phyloP scores from a whole-genome alignment of 1,139 yeast species.

The Sugiyamaella castrensis region DNA sequence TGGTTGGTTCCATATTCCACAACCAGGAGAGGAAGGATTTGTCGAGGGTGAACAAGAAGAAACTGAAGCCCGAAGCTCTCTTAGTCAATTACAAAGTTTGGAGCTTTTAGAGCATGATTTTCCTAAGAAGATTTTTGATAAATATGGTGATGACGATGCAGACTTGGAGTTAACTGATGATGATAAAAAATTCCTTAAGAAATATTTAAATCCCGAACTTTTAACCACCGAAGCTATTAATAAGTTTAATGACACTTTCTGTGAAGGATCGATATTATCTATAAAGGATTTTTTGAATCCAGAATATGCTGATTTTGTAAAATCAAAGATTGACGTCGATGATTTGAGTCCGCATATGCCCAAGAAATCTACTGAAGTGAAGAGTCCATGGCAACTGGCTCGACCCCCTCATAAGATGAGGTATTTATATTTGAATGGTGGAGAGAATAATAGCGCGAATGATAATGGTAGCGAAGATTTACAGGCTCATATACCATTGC shows the following conservation, averaged over 20 bases:
- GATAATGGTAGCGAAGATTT: slow-evolving; percentile 25
- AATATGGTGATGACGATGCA: slow-evolving; percentile 19
- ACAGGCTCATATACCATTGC: slow-evolving; percentile 37
- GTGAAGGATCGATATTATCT: slow-evolving; percentile 68
- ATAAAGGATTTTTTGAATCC: slow-evolving; percentile 59
- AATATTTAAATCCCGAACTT: slow-evolving; percentile 56
- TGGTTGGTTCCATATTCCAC: slow-evolving; percentile 99
- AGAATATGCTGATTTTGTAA: slow-evolving; percentile 50
- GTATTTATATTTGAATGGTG: slow-evolving; percentile 56
- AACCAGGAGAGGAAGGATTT: slow-evolving; percentile 82
- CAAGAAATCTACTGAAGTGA: slow-evolving; percentile 51
- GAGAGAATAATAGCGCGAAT: slow-evolving; percentile 23
- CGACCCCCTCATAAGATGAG: slow-evolving; percentile 94
- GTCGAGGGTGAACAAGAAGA: slow-evolving; percentile 71
- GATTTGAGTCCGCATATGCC: slow-evolving; percentile 58
- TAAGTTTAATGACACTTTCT: slow-evolving; percentile 51
- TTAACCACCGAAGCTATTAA: slow-evolving; percentile 45
- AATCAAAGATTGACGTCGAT: slow-evolving; percentile 43
- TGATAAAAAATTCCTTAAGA: slow-evolving; percentile 31
- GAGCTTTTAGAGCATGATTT: slow-evolving; percentile 78
- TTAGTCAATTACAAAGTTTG: slow-evolving; percentile 75
- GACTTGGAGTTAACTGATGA: slow-evolving; percentile 19
- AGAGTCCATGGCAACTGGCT: slow-evolving; percentile 83
- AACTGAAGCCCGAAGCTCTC: slow-evolving; percentile 71
- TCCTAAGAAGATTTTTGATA: slow-evolving; percentile 49